Evolutionary conservation across 306 rosid species (phyloP).

Genomic region (Trichosanthes cucumerina): DNA sequence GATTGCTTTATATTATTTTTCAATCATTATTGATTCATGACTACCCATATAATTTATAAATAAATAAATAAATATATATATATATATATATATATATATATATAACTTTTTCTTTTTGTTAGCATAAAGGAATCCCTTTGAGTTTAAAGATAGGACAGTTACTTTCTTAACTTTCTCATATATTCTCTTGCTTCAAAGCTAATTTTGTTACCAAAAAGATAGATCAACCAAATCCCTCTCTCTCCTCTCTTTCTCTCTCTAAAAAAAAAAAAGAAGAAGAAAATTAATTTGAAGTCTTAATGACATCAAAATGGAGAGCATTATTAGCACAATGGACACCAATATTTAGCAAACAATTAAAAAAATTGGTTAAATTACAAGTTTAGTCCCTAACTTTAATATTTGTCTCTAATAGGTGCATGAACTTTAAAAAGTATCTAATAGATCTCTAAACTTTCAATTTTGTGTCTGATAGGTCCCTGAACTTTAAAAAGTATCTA

Average conservation of each 20-base stretch:
- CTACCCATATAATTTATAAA: not conserved
- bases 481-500: no score
- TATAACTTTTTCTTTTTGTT: not conserved
- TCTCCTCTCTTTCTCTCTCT: not conserved
- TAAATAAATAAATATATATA: no score
- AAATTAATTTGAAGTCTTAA: no score
- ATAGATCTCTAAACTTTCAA: no score
- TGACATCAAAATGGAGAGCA: not conserved
- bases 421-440: no score
- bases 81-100: no score
- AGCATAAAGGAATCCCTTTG: constrained; percentile 1
- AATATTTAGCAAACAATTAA: not conserved
- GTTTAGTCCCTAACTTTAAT: no score
- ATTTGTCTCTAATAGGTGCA: no score
- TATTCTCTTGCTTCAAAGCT: not conserved
- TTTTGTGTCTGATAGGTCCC: no score
- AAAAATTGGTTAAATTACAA: no score
- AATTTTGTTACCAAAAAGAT: not conserved
- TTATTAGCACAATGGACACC: not conserved
- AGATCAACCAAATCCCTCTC: not conserved
- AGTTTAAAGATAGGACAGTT: not conserved
- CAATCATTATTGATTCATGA: constrained; percentile 9
- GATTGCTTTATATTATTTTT: not conserved
- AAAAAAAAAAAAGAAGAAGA: no score
- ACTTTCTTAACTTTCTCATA: not conserved